These are phyloP conservation scores for Posidonia oceanica DNA, from an alignment of 116 monocot genomes.

Conservation along the genomic window DNA sequence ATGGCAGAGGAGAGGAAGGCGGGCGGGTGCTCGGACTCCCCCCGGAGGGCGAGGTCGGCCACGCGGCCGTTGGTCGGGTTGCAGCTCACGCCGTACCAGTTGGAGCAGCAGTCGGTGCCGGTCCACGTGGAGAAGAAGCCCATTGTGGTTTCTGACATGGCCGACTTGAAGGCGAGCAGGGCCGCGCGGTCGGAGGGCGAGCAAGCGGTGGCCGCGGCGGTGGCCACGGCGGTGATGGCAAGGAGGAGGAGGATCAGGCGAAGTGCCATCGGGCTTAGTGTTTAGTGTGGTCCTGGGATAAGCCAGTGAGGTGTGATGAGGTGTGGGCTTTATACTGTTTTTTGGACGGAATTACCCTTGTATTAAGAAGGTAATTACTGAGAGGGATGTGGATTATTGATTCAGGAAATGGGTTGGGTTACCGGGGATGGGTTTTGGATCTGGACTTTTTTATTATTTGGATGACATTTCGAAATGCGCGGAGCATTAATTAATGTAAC, in stretches of 20 bases:
- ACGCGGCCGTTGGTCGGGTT: conserved; percentile 63
- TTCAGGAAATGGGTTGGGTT: neutral
- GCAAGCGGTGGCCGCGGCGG: conserved; percentile 21
- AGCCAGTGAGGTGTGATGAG: neutral
- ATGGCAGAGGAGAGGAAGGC: conserved; percentile 23
- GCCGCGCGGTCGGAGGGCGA: conserved; percentile 42
- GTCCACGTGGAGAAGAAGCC: conserved; percentile 78
- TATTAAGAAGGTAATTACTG: neutral
- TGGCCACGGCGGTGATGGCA: conserved; percentile 8
- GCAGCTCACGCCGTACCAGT: conserved; percentile 83
- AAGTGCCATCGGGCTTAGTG: neutral
- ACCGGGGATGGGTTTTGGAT: no score
- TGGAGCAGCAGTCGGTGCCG: conserved; percentile 55
- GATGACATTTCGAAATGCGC: no score
- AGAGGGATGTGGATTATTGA: neutral
- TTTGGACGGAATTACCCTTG: conserved; percentile 1
- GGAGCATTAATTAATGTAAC: no score
- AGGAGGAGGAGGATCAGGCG: conserved; percentile 16
- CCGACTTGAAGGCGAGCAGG: conserved; percentile 40
- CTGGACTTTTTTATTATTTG: no score
- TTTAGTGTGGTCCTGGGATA: neutral
- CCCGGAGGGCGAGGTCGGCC: conserved; percentile 58
- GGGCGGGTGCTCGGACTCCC: conserved; percentile 75
- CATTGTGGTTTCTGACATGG: conserved; percentile 49
- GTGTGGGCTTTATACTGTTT: neutral